A percentile compares a stretch with the other conserved stretches of the same genome.
These are phyloP conservation scores for Rosa multiflora DNA, from an alignment of 306 rosid genomes.

Conservation along the genomic window DNA sequence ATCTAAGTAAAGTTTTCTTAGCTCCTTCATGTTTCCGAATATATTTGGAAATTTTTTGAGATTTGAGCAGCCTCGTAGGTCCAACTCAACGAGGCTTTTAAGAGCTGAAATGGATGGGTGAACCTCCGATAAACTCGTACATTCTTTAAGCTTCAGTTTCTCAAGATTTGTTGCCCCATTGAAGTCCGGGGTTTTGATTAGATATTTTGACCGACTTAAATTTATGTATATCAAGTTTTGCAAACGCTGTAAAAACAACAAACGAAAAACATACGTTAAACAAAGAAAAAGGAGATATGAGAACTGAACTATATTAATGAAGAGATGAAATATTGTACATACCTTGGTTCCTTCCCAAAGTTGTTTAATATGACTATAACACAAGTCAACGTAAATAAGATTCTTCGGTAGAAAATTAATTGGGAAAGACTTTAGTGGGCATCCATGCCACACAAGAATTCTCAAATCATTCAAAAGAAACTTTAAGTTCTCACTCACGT, in stretches of 20 bases:
- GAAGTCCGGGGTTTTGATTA: constrained; percentile 14
- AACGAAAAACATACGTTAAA: too few species aligned
- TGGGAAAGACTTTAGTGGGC: too few species aligned
- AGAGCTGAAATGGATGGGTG: constrained; percentile 8
- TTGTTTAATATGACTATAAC: too few species aligned
- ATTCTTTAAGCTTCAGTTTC: not conserved
- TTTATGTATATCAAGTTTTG: not conserved
- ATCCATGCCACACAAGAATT: too few species aligned
- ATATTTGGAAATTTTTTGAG: not conserved
- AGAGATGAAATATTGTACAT: not conserved
- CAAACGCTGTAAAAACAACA: not conserved
- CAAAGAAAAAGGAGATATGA: not conserved
- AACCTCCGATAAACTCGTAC: not conserved
- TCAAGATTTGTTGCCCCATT: constrained; percentile 6
- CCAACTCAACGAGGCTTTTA: not conserved
- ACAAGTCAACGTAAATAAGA: too few species aligned
- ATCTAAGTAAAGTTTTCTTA: not conserved
- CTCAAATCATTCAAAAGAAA: too few species aligned
- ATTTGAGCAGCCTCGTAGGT: not conserved
- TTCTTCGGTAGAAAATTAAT: too few species aligned
- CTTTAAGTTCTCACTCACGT: too few species aligned
- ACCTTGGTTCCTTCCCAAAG: too few species aligned
- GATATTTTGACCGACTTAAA: not conserved
- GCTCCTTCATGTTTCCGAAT: not conserved
- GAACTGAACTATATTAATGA: too few species aligned